Evolutionary conservation across 805 yeast species (phyloP), one percentile per base, ranked within the genome.

Genomic region (Ogataea paradorogensis): DNA sequence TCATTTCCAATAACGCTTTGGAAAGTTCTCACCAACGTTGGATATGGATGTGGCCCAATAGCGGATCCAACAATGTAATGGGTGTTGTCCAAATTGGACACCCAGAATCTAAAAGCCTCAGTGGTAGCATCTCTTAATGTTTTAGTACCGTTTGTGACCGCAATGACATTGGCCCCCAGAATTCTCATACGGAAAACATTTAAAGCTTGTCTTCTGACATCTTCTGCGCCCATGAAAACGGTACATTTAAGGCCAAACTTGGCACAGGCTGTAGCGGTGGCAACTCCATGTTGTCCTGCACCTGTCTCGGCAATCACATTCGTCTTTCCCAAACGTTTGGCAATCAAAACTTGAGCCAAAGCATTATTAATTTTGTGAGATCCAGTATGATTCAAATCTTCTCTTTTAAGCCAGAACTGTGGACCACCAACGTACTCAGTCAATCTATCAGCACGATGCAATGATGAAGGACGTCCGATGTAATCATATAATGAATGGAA

Each of bases 11-110:
- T 93, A 24, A 93, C 95, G 61, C 90, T 79, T 74, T 93, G 99
- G 88, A 93, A 90, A 13, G 99, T 91, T 70, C 98, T 84, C 24
- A 93, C 99, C 63, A 93, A 75, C 14, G 95, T 89, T 47, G 99
- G 99, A 71, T 89, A 93, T 34, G 99, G 99, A 65, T 93, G 98
- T 27, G 99, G 99, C 27, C 99, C 99, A 60, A 93, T 91, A 31
- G 98, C 99, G 2, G 97, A 88, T 37, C 99, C 99, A 37, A 93
- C 95, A 48, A 91, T 84, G 62, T 91, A 93, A 66, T 93, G 97
- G 7, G 99, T 93, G 27, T 85, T 70, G 50, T 80, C 71, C 49
- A 93, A 71, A 54, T 90, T 76, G 3, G 96, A 79, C 33, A 91
- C 97, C 99, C 99, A 93, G 64, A 65, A 78, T 62, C 99, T 76